phyloP scores from a whole-genome alignment of 495 filamentous ascomycete genomes.

The Penicillium antarcticum region DNA sequence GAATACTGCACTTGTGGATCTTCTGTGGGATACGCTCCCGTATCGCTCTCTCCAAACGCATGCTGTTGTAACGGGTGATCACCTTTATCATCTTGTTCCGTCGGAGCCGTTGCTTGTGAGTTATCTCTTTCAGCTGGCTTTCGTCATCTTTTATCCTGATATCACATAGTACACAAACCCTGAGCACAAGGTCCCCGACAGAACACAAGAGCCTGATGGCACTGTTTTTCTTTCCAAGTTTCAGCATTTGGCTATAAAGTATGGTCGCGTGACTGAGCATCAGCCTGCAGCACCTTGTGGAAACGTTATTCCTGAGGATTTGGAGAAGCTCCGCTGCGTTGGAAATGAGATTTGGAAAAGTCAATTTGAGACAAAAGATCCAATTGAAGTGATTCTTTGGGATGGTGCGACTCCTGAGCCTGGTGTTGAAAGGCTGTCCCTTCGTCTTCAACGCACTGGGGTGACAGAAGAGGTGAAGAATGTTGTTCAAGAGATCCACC shows the following conservation, averaged over 20 bases:
- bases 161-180: slow-evolving; percentile 5
- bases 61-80: slow-evolving; percentile 7
- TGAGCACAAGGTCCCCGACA: slow-evolving; percentile 2
- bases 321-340: slow-evolving; percentile 5
- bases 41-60: slow-evolving; percentile 12
- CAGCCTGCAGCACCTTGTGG: slow-evolving; percentile 9
- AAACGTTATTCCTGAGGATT: slow-evolving; percentile 6
- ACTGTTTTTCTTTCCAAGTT: slow-evolving; percentile 11
- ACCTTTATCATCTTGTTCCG: slow-evolving; percentile 10
- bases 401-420: slow-evolving; percentile 5
- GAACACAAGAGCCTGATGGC: slow-evolving; percentile 9
- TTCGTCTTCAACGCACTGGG: slow-evolving; percentile 5
- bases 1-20: neutral
- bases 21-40: slow-evolving; percentile 2
- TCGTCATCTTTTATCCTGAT: neutral
- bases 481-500: slow-evolving; percentile 5
- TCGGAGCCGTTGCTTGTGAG: slow-evolving; percentile 6
- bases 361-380: neutral
- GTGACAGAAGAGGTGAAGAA: slow-evolving; percentile 7
- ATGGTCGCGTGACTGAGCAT: slow-evolving; percentile 10
- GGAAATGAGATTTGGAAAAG: slow-evolving; percentile 2
- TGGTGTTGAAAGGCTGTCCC: neutral
- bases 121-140: neutral
- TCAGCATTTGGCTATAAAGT: slow-evolving; percentile 16
- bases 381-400: slow-evolving; percentile 13